Percentiles rank a stretch among this genome's conserved stretches.
These are phyloP conservation scores for Magnolia sinica DNA, from an alignment of 164 flowering plant species.

Conservation along the genomic window DNA sequence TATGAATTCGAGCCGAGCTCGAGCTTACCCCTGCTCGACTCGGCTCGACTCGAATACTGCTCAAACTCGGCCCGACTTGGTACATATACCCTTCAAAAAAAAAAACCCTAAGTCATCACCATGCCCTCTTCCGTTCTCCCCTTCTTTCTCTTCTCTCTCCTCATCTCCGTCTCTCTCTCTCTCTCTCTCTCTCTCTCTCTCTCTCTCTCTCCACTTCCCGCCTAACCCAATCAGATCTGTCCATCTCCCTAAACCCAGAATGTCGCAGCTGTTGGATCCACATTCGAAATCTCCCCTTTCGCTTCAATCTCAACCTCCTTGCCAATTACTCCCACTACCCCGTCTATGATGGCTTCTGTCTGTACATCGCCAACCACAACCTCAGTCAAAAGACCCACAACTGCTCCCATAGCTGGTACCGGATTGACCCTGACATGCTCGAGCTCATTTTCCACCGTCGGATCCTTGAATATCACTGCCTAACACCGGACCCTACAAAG, in stretches of 20 bases:
- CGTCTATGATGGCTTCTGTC: constrained; percentile 58
- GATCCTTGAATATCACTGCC: constrained; percentile 84
- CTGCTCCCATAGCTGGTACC: constrained; percentile 77
- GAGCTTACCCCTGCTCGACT: too few species aligned
- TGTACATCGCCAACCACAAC: constrained; percentile 74
- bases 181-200: too few species aligned
- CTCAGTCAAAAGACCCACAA: constrained; percentile 83
- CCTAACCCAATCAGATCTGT: background rate
- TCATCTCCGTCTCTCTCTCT: background rate
- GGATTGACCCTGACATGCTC: constrained; percentile 72
- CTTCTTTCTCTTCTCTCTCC: too few species aligned
- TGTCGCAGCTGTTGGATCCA: constrained; percentile 47
- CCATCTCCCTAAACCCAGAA: constrained; percentile 15
- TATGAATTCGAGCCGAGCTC: too few species aligned
- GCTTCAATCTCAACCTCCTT: constrained; percentile 77
- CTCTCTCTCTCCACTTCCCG: background rate
- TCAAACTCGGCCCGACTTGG: too few species aligned
- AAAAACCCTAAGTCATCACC: too few species aligned
- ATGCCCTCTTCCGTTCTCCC: too few species aligned
- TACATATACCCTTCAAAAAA: too few species aligned
- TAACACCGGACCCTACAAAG: constrained; percentile 50
- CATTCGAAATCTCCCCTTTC: constrained; percentile 71
- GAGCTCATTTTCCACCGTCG: constrained; percentile 89
- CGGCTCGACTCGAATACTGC: too few species aligned
- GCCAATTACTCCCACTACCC: constrained; percentile 50